Conservation (phyloP, 2,329 filamentous ascomycete species). For the Talaromyces marneffei region DNA sequence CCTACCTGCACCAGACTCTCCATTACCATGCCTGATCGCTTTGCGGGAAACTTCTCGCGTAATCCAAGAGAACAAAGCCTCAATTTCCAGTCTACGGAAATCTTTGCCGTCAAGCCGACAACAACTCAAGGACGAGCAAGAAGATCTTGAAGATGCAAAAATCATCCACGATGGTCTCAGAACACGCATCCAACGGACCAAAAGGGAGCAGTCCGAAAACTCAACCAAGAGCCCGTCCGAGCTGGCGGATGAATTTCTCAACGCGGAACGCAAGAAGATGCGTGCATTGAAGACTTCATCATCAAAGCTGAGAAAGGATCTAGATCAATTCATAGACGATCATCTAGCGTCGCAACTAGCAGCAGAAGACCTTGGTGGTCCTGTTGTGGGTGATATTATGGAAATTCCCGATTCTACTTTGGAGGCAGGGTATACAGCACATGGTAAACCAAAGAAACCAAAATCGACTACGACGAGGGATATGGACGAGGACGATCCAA, state of each 20-base stretch:
- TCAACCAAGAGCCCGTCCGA: constrained; percentile 57
- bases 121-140: constrained; percentile 42
- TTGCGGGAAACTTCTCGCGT: constrained; percentile 61
- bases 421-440: constrained; percentile 49
- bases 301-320: constrained; percentile 54
- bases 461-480: constrained; percentile 22
- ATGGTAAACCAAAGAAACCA: constrained; percentile 43
- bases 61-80: constrained; percentile 58
- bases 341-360: constrained; percentile 70
- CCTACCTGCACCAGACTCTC: constrained; percentile 61
- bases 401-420: constrained; percentile 55
- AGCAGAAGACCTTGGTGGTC: constrained; percentile 76
- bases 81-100: constrained; percentile 44
- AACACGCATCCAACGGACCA: constrained; percentile 55
- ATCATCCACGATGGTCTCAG: constrained; percentile 45
- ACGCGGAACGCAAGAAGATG: constrained; percentile 55
- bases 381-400: constrained; percentile 69
- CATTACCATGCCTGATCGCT: constrained; percentile 66
- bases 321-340: constrained; percentile 66
- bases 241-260: constrained; percentile 57
- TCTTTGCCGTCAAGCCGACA: constrained; percentile 36
- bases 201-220: constrained; percentile 51
- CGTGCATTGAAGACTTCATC: constrained; percentile 57
- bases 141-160: constrained; percentile 43
- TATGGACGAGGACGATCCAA: constrained; percentile 27